Conservation (phyloP, 2,329 filamentous ascomycete genomes). For the Aureobasidium pullulans region DNA sequence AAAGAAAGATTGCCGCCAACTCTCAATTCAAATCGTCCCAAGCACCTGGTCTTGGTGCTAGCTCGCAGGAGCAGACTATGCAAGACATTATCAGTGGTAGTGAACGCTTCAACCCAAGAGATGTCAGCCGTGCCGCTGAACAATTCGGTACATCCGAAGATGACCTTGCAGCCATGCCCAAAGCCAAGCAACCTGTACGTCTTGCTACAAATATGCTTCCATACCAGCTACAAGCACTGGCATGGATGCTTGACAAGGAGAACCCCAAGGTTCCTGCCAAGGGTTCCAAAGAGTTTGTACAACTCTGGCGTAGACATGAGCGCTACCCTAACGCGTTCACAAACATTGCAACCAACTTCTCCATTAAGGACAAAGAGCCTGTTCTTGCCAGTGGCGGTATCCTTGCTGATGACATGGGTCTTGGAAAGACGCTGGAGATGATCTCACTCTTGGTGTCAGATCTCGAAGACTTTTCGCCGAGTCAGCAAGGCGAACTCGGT, state of each 20-base stretch:
- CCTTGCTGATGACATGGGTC: conserved; percentile 85
- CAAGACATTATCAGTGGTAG: conserved; percentile 60
- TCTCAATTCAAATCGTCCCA: conserved; percentile 15
- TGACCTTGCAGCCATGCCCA: conserved; percentile 62
- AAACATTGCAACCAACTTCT: conserved; percentile 67
- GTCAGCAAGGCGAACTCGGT: conserved; percentile 25
- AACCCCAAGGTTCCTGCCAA: conserved; percentile 55
- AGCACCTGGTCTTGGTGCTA: conserved; percentile 17
- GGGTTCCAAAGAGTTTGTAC: conserved; percentile 56
- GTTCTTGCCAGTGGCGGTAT: conserved; percentile 71
- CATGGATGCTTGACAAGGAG: conserved; percentile 76
- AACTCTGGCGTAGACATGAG: conserved; percentile 63
- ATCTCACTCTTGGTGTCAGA: conserved; percentile 69
- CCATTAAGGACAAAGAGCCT: conserved; percentile 47
- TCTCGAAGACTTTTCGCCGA: conserved; percentile 17
- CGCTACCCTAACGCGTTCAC: conserved; percentile 42
- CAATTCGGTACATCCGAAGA: conserved; percentile 65
- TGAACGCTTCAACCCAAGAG: conserved; percentile 59
- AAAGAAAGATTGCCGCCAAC: conserved; percentile 17
- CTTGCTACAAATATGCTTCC: conserved; percentile 64
- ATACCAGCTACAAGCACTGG: conserved; percentile 73
- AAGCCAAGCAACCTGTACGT: conserved; percentile 58
- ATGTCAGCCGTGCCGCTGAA: conserved; percentile 58
- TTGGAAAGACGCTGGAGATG: conserved; percentile 82
- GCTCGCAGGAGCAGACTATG: conserved; percentile 42